Percentiles rank a stretch among this genome's conserved stretches.
These are phyloP conservation scores for Vitis hybrid DNA, from an alignment of 177 flowering plant species.

Conservation along the genomic window DNA sequence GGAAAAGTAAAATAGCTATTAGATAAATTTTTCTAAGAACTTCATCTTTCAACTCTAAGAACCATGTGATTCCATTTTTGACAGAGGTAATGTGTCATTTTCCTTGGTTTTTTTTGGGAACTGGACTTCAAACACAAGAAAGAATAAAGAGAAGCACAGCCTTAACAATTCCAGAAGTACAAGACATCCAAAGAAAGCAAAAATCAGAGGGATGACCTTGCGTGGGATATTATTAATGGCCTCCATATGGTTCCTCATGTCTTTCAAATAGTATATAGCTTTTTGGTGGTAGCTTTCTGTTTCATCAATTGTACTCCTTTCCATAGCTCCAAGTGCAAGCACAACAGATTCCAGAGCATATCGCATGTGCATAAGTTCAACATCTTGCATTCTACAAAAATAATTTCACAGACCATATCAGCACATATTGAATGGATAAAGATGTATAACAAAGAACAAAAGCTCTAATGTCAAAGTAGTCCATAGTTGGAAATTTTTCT, in stretches of 20 bases:
- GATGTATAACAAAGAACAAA: constrained; percentile 2
- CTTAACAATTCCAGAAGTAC: constrained; percentile 3
- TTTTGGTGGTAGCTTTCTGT: constrained; percentile 35
- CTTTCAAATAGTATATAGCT: constrained; percentile 58
- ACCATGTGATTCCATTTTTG: no score
- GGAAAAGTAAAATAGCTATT: no score
- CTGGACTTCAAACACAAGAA: no score
- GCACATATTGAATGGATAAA: not conserved
- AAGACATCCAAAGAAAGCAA: constrained; percentile 4
- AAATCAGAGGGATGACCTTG: constrained; percentile 52
- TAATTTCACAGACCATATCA: not conserved
- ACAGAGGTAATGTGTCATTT: no score
- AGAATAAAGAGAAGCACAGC: constrained; percentile 2
- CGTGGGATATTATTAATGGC: constrained; percentile 70
- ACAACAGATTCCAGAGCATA: constrained; percentile 83
- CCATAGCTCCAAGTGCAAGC: constrained; percentile 84
- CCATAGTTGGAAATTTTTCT: not conserved
- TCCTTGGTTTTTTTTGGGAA: no score
- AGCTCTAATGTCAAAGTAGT: not conserved
- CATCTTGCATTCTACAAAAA: constrained; percentile 77
- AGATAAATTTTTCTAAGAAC: no score
- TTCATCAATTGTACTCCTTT: constrained; percentile 42
- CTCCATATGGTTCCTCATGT: constrained; percentile 71
- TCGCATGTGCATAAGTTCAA: constrained; percentile 98
- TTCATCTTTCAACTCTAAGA: no score